Percentiles rank a stretch among this genome's conserved stretches.
These are phyloP conservation scores for Botryotinia convoluta DNA, from an alignment of 2,329 filamentous ascomycete species.

Conservation along the genomic window DNA sequence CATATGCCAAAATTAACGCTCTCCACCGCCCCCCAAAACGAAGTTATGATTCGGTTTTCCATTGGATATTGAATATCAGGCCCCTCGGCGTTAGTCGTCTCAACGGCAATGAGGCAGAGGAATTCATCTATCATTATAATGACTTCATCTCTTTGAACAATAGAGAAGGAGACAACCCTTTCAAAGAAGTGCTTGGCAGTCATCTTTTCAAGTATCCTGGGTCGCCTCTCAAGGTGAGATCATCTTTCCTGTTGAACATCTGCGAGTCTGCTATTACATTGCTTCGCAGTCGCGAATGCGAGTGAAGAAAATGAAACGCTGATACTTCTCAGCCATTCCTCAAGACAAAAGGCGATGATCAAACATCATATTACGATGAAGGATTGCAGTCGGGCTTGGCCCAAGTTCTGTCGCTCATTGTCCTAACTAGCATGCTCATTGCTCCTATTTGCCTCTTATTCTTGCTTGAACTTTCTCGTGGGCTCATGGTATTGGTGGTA, in stretches of 20 bases:
- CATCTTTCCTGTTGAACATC: neutral
- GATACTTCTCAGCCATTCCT: neutral
- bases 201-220: neutral
- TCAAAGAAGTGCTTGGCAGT: neutral
- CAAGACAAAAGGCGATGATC: neutral
- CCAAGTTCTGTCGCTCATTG: neutral
- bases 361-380: neutral
- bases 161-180: neutral
- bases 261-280: neutral
- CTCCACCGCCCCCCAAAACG: neutral
- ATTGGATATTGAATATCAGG: neutral
- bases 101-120: neutral
- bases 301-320: neutral
- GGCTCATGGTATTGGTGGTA: neutral
- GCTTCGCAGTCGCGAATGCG: neutral
- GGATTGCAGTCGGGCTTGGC: neutral
- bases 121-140: neutral
- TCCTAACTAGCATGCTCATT: neutral
- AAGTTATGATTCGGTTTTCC: neutral
- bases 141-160: neutral
- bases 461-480: neutral
- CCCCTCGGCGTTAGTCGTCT: neutral
- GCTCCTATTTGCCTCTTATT: neutral
- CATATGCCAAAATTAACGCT: neutral
- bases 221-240: neutral